Conservation (phyloP, 441 rosid species). For the Pelargonium fulgidum region DNA sequence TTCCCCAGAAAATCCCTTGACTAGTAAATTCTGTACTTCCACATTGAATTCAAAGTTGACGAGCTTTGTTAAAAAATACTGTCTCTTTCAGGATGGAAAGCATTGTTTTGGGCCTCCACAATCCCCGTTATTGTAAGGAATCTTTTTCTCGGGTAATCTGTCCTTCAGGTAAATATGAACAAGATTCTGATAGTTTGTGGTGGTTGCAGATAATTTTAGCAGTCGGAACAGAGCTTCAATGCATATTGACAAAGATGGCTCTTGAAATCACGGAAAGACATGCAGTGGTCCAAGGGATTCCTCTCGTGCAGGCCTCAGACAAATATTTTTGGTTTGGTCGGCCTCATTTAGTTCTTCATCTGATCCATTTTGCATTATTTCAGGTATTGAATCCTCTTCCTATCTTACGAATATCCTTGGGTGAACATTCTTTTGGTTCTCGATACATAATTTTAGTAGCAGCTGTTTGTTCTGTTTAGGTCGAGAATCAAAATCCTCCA, state of each 20-base stretch:
- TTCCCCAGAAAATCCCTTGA: not conserved
- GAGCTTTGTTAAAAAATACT: not conserved
- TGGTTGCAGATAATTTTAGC: conserved; percentile 65
- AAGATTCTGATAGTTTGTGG: not conserved
- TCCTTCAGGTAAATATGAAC: no score
- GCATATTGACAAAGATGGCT: conserved; percentile 77
- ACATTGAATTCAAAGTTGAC: no score
- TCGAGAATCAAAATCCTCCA: no score
- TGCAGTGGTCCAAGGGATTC: conserved; percentile 95
- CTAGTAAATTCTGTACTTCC: no score
- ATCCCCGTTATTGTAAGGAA: conserved; percentile 23
- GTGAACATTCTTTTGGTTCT: no score
- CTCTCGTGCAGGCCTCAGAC: conserved; percentile 84
- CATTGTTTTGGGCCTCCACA: conserved; percentile 24
- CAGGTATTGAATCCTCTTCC: conserved; percentile 39
- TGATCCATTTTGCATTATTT: conserved; percentile 83
- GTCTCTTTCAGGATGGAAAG: conserved; percentile 23
- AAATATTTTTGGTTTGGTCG: conserved; percentile 77
- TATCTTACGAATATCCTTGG: no score
- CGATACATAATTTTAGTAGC: no score
- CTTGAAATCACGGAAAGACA: conserved; percentile 70
- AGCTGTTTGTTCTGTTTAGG: no score
- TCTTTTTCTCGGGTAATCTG: no score
- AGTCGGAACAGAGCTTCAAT: conserved; percentile 85
- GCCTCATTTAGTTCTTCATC: conserved; percentile 70